phyloP scores from a whole-genome alignment of 768 basidiomycete species.

The Cystofilobasidium capitatum region DNA sequence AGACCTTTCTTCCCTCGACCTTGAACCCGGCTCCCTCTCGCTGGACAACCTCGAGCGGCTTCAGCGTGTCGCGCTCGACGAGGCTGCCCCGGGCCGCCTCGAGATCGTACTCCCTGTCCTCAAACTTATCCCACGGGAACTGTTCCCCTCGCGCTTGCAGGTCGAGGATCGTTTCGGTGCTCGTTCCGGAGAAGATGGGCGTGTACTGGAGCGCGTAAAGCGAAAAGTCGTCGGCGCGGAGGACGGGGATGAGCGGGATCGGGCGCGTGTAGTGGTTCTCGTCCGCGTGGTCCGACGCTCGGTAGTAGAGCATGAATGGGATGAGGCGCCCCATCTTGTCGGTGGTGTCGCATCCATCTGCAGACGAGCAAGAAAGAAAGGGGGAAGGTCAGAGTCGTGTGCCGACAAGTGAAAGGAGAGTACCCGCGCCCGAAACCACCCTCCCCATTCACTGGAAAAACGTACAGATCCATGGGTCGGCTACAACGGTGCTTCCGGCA shows the following conservation, averaged over 20 bases:
- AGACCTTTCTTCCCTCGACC: slow-evolving; percentile 19
- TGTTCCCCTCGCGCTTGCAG: neutral
- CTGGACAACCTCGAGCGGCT: slow-evolving; percentile 11
- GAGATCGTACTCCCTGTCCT: neutral
- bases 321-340: slow-evolving; percentile 5
- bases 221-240: slow-evolving; percentile 3
- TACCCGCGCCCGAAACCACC: too few relatives aligned
- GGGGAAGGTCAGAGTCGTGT: too few relatives aligned
- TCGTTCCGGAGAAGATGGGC: neutral
- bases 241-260: slow-evolving; percentile 12
- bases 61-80: neutral
- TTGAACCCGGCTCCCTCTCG: slow-evolving; percentile 4
- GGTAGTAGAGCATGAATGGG: slow-evolving; percentile 20
- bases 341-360: neutral
- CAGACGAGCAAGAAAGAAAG: too few relatives aligned
- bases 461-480: neutral
- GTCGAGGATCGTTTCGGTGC: neutral
- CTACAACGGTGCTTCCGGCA: neutral
- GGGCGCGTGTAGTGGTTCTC: slow-evolving; percentile 13
- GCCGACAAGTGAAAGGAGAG: too few relatives aligned
- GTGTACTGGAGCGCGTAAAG: too few relatives aligned
- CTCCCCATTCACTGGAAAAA: too few relatives aligned
- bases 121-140: neutral
- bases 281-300: neutral
- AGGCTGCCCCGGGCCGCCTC: neutral